Base-by-base conservation (phyloP, 257 asterid species). In the Capsicum rhomboideum region DNA sequence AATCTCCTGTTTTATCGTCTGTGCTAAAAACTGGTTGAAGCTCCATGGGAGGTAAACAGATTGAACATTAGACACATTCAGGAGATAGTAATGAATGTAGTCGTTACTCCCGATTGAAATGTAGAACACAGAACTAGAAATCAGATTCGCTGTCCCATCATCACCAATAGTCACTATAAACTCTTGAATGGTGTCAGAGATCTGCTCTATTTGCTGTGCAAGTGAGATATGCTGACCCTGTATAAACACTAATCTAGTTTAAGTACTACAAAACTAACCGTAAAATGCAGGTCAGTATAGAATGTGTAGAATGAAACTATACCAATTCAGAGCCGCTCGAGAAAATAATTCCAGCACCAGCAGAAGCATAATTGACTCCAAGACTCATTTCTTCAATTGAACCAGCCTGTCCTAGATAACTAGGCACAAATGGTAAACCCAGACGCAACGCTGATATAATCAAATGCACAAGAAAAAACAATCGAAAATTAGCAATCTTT, bases 301-400 rank as follows among this genome's bases (percentile, higher is more conserved):
- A 58, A 42, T 17, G 18, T 79, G 10, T 54, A 29, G 10, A 46
- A 34, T 52, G 37, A 59, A 69, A 72, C 44, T 50, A 90, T 63
- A 96, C 99, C 98, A 95, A 88, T 88, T 93, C 98, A 64, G 99
- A 89, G 78, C 99, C 99, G 82, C 99, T 95, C 14, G 99, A 92
- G 88, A 91, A 93, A 80, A 97, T 93, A 85, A 95, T 93, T 63
- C 98, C 98, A 37, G 97, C 94, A 67, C 97, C 98, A 78, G 98
- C 99, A 84, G 98, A 97, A 79, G 99, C 99, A 82, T 95, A 95
- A 83, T 95, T 93, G 31, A 93, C 97, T 50, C 98, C 98, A 63
- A 23, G 93, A 83, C 74, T 79, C 98, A 95, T 93, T 77, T 90
- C 94, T 6, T 92, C 87, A 12, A 89, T 82, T 0, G 98, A 90